Evolutionary conservation across 2,329 filamentous ascomycete genomes (phyloP), one percentile per base, ranked within the genome.

Genomic region (Scorias spongiosa): DNA sequence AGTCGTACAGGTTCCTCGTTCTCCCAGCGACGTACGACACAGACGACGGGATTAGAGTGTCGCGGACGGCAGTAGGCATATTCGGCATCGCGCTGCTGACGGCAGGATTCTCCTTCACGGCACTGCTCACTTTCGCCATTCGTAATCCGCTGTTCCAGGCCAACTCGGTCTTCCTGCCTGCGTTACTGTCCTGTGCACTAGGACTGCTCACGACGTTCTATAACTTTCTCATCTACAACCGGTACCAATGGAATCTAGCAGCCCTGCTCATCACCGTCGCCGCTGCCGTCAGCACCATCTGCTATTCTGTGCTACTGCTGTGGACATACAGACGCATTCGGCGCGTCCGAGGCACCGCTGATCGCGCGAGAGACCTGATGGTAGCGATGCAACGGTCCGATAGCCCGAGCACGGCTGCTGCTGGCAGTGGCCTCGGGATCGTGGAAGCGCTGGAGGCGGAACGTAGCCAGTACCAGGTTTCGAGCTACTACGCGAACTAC

Each of bases 201-300:
- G 70, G 69, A 36, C 60, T 72, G 29, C 51, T 71, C 39, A 69
- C 67, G 2, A 59, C 70, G 26, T 57, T 66, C 39, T 72, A 70
- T 58, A 62, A 64, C 52, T 69, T 71, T 54, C 51, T 66, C 28
- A 58, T 65, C 39, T 65, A 62, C 42, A 54, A 44, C 11, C 52
- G 62, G 41, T 67, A 66, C 48, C 30, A 44, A n/a, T 71, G 66
- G 64, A 63, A 61, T 43, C 61, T 58, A 12, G 57, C 63, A n/a
- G 63, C 66, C 18, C 62, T 69, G n/a, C 58, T 63, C 36, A 59
- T 62, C 34, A 64, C 66, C 28, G 48, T 60, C 28, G 66, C 64
- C 5, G 54, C 67, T 12, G 60, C 61, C 44, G 47, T 62, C 28
- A 62, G 63, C 28, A 66, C 63, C 12, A 48, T 66, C 30, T 47